These are phyloP conservation scores for Chlamydomonas reinhardtii DNA, from an alignment of 163 green algal species.

Conservation along the genomic window DNA sequence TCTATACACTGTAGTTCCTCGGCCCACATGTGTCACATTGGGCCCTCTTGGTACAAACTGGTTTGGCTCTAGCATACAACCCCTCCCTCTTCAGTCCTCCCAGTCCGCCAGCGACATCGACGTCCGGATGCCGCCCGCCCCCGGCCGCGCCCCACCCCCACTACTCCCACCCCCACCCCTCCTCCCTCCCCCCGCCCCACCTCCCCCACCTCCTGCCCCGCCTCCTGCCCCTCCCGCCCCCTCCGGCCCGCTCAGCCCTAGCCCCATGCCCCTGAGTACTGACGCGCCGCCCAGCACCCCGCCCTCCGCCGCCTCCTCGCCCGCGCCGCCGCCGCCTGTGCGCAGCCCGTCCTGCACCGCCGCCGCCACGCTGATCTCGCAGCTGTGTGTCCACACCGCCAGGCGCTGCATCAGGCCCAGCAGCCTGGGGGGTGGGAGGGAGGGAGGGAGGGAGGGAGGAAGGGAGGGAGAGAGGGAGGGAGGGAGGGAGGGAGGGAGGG, in stretches of 20 bases:
- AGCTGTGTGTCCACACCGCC: slow-evolving; percentile 57
- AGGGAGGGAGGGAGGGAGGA: neutral
- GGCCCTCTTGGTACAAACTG: too few species aligned
- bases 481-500: neutral
- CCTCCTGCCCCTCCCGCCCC: neutral
- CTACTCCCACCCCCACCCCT: too few species aligned
- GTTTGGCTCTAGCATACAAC: too few species aligned
- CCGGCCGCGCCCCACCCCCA: too few species aligned
- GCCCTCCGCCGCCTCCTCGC: too few species aligned
- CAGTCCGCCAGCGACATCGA: too few species aligned
- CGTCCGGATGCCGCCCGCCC: too few species aligned
- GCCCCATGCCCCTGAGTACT: too few species aligned
- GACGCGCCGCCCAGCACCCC: too few species aligned
- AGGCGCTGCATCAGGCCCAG: slow-evolving; percentile 52
- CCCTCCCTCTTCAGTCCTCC: too few species aligned
- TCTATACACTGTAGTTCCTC: too few species aligned
- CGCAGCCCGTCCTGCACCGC: slow-evolving; percentile 57
- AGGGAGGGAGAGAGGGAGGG: neutral
- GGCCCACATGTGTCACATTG: too few species aligned
- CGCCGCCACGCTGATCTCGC: slow-evolving; percentile 58
- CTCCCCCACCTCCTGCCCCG: neutral
- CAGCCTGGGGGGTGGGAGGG: neutral
- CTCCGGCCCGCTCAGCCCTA: neutral
- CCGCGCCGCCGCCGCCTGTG: neutral
- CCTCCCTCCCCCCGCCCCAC: neutral